Percentiles rank a stretch among this genome's conserved stretches.
Evolutionary conservation across 345 rosid species (phyloP).

Genomic region (Reutealis trisperma): DNA sequence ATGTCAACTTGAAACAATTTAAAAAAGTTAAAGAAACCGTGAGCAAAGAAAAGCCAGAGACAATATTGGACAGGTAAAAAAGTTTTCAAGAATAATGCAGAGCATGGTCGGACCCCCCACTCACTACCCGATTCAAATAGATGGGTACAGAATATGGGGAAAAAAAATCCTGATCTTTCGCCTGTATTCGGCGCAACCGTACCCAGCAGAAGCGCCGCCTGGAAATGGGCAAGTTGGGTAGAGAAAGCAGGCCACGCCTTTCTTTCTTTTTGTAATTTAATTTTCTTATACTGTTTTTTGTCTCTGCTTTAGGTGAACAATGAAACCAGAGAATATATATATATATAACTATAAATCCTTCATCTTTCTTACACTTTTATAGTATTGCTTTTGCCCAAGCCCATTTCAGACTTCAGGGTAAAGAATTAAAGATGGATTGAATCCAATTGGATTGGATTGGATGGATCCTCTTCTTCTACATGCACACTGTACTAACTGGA

Average conservation of each 20-base stretch:
- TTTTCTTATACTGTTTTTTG: neutral
- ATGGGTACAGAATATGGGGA: conserved; percentile 3
- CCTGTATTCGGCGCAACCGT: conserved; percentile 21
- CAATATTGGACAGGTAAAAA: neutral
- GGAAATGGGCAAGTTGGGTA: neutral
- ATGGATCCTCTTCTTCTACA: neutral
- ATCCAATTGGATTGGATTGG: too few relatives aligned
- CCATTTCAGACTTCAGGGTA: too few relatives aligned
- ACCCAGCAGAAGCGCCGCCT: conserved; percentile 29
- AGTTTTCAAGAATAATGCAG: neutral
- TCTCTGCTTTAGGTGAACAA: conserved; percentile 22
- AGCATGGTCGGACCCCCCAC: neutral
- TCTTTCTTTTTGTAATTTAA: neutral
- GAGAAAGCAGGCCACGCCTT: conserved; percentile 25
- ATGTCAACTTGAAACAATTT: neutral
- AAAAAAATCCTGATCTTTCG: conserved; percentile 14
- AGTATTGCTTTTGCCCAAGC: neutral
- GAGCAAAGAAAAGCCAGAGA: neutral
- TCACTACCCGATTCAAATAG: neutral
- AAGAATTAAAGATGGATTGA: too few relatives aligned
- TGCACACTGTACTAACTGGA: neutral
- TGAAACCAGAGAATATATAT: neutral
- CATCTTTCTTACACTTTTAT: neutral
- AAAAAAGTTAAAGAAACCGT: too few relatives aligned
- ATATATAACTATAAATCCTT: neutral